Base-by-base conservation (phyloP, 495 filamentous ascomycete genomes). In the Copromyces sp. region DNA sequence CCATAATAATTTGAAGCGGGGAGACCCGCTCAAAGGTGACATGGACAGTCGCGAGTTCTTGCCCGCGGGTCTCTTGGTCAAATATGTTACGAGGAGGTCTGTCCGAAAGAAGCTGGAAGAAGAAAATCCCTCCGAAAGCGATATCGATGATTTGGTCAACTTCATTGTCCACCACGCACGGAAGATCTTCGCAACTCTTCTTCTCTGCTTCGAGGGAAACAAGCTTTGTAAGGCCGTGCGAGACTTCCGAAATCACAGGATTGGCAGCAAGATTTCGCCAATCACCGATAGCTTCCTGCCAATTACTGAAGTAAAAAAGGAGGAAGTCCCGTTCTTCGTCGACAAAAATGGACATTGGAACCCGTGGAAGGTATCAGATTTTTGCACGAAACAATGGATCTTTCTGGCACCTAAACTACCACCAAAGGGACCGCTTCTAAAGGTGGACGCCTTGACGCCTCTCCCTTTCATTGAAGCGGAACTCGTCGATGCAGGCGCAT, bases 161-260 rank as follows among this genome's bases (percentile, higher is more conserved):
- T 72, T 41, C 38, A 72, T 72, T 16, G 59, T 72, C 32, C n/a
- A 35, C 17, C 20, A 4, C n/a, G 70, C 73, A 24, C 69, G n/a
- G 37, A 69, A 72, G 70, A 41, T 74, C 9, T 72, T 72, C 17
- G 70, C 39, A n/a, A 71, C 72, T 3, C 29, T 37, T 3, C 12
- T 71, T 9, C 20, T 68, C 8, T 8, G 8, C 38, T 40, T 69
- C 7, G 16, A 69, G 40, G 44, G 72, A 20, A 4, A n/a, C 39
- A 32, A 42, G 17, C 37, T 72, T 16, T 16, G 29, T 35, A 59
- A 40, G 17, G 73, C 59, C 8, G 32, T 74, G 45, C 24, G 11
- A 16, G 32, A 16, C 4, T 72, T 74, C 9, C 14, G 7, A 9
- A 5, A 61, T n/a, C n/a, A 74, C 7, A 17, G 17, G 4, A 32